Conservation (phyloP, 768 basidiomycete species). For the Lepiota venenata region DNA sequence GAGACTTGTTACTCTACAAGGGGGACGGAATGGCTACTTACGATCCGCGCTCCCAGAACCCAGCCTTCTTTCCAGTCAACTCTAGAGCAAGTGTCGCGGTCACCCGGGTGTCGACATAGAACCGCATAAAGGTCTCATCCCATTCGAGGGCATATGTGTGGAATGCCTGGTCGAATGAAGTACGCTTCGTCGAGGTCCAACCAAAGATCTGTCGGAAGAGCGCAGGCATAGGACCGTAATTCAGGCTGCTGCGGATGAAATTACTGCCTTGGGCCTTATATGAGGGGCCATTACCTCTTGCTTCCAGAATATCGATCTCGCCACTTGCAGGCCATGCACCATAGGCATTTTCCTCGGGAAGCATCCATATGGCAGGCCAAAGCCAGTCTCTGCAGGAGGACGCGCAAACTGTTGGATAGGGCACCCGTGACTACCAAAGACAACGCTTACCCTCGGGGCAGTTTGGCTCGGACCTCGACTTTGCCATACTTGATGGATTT, state of each 20-base stretch:
- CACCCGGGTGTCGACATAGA: conserved; percentile 74
- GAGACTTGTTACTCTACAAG: conserved; percentile 17
- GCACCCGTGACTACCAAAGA: conserved; percentile 45
- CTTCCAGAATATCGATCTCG: conserved; percentile 57
- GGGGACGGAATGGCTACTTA: too few relatives aligned
- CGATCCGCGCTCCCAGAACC: conserved; percentile 63
- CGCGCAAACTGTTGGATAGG: neutral
- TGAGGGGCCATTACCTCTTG: conserved; percentile 55
- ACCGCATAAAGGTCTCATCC: conserved; percentile 64
- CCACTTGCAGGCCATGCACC: conserved; percentile 61
- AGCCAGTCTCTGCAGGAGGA: conserved; percentile 50
- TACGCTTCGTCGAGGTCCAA: conserved; percentile 53
- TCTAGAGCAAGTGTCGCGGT: conserved; percentile 59
- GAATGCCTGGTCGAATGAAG: conserved; percentile 38
- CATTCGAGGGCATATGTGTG: conserved; percentile 81
- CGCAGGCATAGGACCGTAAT: conserved; percentile 58
- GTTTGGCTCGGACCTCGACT: conserved; percentile 58
- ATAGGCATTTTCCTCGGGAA: conserved; percentile 60
- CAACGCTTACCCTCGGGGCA: conserved; percentile 45
- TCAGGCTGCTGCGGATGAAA: conserved; percentile 56
- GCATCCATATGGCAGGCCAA: conserved; percentile 76
- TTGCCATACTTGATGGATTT: conserved; percentile 54
- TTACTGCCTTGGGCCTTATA: conserved; percentile 58
- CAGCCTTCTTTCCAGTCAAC: conserved; percentile 25
- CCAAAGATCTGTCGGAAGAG: conserved; percentile 56